Base-by-base conservation (phyloP, 768 basidiomycete genomes). In the Boletus rubroflammeus region DNA sequence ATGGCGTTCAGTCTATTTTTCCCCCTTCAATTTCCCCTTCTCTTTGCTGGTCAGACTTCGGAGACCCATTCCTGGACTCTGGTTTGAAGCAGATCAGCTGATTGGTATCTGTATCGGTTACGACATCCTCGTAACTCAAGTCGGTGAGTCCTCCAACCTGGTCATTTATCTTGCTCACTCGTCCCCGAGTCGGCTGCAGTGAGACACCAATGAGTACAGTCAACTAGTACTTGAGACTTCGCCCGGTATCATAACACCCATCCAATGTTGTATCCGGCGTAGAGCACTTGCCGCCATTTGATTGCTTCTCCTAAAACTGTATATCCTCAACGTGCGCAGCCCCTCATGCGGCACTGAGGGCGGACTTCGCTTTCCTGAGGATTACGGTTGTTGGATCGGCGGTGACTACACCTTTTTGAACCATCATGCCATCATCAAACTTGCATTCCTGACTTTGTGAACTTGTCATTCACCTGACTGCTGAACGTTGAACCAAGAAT, bases 21-120 rank as follows among this genome's bases (percentile, higher is more conserved):
- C 47, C 43, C 46, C 51, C 36, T 51, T 50, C 32, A 48, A 26
- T 28, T 7, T 52, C 31, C 32, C 43, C 35, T 29, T 40, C 41
- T 5, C 21, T 46, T 48, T 28, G 28, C 29, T 50, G 54, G 41
- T 29, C 61, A 81, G 81, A 82, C 62, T 76, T 82, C 36, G 81
- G 81, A 21, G 81, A 83, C 70, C 81, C 81, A 29, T 81, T 83
- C 65, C 65, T 73, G 40, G 78, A 81, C 21, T 56, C 63, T 51
- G 53, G 47, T 26, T 57, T 67, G 38, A 72, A 73, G 51, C 57
- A 62, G 44, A 32, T 54, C 47, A 63, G 73, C 26, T 63, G 44
- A 66, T 52, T 17, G 49, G 23, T 28, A 41, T 45, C 9, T 11
- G 17, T 25, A 28, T 31, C 21, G 15, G 3, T 43, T 15, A n/a